phyloP scores from a whole-genome alignment of 1,284 basidiomycete genomes.

The Melanopsichium pennsylvanicum region DNA sequence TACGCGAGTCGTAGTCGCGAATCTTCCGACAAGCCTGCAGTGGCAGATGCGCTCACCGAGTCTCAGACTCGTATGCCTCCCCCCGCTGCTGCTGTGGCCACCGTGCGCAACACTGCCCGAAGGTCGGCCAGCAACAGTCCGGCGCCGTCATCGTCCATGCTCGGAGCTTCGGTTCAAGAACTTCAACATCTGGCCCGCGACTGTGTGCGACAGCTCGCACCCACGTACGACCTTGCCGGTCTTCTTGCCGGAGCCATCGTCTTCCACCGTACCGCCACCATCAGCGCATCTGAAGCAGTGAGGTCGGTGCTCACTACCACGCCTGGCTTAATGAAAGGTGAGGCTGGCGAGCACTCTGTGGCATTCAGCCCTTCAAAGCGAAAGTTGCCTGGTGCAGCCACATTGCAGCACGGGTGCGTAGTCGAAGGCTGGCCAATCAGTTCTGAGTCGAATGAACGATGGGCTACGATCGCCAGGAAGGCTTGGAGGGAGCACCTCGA shows the following conservation, averaged over 20 bases:
- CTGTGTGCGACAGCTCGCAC: conserved; percentile 50
- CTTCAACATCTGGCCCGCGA: conserved; percentile 39
- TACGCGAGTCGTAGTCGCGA: conserved; percentile 8
- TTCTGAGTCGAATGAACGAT: conserved; percentile 37
- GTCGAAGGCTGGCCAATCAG: conserved; percentile 42
- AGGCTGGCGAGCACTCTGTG: conserved; percentile 51
- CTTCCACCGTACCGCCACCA: conserved; percentile 65
- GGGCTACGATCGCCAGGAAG: conserved; percentile 49
- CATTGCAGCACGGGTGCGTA: conserved; percentile 41
- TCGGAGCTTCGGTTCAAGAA: conserved; percentile 30
- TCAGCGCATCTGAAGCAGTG: conserved; percentile 59
- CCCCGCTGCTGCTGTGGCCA: conserved; percentile 23
- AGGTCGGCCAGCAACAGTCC: conserved; percentile 47
- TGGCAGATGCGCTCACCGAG: conserved; percentile 23
- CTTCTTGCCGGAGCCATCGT: conserved; percentile 63
- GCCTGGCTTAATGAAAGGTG: conserved; percentile 59
- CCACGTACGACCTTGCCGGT: conserved; percentile 62
- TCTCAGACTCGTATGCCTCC: conserved; percentile 48
- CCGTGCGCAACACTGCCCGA: conserved; percentile 26
- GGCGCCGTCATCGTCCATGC: conserved; percentile 27
- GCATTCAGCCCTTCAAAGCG: conserved; percentile 49
- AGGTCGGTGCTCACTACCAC: conserved; percentile 58
- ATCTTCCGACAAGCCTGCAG: conserved; percentile 11
- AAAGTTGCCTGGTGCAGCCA: conserved; percentile 23
- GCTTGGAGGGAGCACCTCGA: conserved; percentile 63